phyloP scores from a whole-genome alignment of 2,329 filamentous ascomycete genomes.

The Sporothrix globosa region DNA sequence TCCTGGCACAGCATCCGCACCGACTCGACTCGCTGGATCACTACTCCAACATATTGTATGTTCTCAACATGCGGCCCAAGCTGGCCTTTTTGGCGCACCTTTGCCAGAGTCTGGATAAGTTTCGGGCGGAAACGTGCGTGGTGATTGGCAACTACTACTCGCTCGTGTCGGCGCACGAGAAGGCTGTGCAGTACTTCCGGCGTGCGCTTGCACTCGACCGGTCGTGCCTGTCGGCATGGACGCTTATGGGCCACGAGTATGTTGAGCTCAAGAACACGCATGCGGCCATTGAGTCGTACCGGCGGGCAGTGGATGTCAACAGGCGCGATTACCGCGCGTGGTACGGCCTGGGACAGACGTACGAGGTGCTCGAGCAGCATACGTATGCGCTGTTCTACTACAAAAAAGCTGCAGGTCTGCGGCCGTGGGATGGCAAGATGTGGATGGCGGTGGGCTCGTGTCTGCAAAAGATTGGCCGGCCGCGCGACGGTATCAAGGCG shows the following conservation, averaged over 20 bases:
- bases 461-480: constrained; percentile 83
- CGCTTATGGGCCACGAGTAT: constrained; percentile 97
- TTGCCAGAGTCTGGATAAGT: constrained; percentile 89
- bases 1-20: constrained; percentile 74
- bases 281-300: constrained; percentile 94
- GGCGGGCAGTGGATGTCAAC: constrained; percentile 93
- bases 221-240: constrained; percentile 93
- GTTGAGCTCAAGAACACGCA: constrained; percentile 99
- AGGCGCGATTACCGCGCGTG: constrained; percentile 95
- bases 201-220: constrained; percentile 88
- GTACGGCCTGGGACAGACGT: constrained; percentile 96
- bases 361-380: constrained; percentile 97
- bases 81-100: constrained; percentile 90
- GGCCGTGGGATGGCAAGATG: constrained; percentile 98
- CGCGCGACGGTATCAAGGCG: constrained; percentile 90
- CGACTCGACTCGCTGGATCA: constrained; percentile 89
- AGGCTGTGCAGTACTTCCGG: constrained; percentile 96
- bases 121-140: constrained; percentile 94
- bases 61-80: constrained; percentile 84
- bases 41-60: constrained; percentile 97
- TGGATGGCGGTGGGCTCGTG: constrained; percentile 96
- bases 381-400: constrained; percentile 98
- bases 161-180: constrained; percentile 90
- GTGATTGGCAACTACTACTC: constrained; percentile 98
- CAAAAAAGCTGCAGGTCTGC: constrained; percentile 87